These are phyloP conservation scores for Periconia digitata DNA, from an alignment of 2,329 filamentous ascomycete genomes.

Conservation along the genomic window DNA sequence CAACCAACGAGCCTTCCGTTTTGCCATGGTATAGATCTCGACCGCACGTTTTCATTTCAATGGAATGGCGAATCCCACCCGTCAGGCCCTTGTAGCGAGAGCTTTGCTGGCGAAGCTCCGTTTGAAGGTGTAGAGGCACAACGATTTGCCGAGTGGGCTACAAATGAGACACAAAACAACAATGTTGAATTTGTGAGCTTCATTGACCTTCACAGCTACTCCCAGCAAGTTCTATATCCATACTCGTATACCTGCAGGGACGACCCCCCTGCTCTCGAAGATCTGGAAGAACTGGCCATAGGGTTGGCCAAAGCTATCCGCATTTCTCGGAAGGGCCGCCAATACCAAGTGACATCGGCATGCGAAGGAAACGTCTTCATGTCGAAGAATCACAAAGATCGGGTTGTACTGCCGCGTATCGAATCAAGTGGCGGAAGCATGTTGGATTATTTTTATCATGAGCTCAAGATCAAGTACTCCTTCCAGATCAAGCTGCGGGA, in stretches of 20 bases:
- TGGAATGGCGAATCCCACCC: conserved; percentile 70
- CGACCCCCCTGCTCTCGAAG: conserved; percentile 83
- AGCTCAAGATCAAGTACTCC: conserved; percentile 77
- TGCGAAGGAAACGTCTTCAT: conserved; percentile 74
- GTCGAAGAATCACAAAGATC: conserved; percentile 29
- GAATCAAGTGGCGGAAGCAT: conserved; percentile 81
- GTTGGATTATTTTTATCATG: conserved; percentile 94
- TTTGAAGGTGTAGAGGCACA: conserved; percentile 82
- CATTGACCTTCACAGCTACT: conserved; percentile 91
- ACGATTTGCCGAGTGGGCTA: conserved; percentile 77
- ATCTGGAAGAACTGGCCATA: conserved; percentile 84
- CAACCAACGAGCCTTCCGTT: conserved; percentile 80
- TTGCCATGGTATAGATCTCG: conserved; percentile 86
- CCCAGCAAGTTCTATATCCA: conserved; percentile 90
- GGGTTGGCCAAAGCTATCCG: conserved; percentile 89
- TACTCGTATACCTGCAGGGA: conserved; percentile 82
- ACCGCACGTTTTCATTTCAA: conserved; percentile 80
- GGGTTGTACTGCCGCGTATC: conserved; percentile 54
- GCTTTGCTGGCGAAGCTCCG: conserved; percentile 78
- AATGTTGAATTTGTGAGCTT: conserved; percentile 80
- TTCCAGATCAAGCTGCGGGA: conserved; percentile 95
- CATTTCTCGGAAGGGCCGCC: conserved; percentile 72
- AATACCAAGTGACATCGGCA: conserved; percentile 70
- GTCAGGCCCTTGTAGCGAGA: conserved; percentile 86
- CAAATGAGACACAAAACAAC: conserved; percentile 70